Conservation (phyloP, 495 filamentous ascomycete species). For the Cercophora sp. region DNA sequence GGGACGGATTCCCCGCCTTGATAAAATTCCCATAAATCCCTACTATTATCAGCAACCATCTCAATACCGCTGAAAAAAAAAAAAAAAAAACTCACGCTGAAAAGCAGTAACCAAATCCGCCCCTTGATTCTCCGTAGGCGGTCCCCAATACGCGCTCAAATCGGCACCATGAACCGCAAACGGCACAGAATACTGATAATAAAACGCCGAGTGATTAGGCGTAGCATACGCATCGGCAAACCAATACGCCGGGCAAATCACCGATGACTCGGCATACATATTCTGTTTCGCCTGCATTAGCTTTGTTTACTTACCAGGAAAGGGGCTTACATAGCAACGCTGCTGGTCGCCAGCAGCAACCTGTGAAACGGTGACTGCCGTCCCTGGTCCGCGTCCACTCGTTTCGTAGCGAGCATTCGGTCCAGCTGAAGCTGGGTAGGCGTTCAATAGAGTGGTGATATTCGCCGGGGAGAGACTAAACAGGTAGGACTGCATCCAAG, state of each 20-base stretch:
- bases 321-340: slow-evolving; percentile 30
- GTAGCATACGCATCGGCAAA: slow-evolving; percentile 48
- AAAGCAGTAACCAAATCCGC: slow-evolving; percentile 21
- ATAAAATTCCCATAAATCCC: slow-evolving; percentile 48
- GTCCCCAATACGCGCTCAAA: slow-evolving; percentile 19
- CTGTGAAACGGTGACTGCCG: slow-evolving; percentile 44
- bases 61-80: no score
- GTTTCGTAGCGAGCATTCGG: slow-evolving; percentile 39
- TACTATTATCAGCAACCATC: no score
- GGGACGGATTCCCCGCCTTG: slow-evolving; percentile 40
- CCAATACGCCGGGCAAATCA: slow-evolving; percentile 55
- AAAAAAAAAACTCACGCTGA: no score
- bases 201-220: slow-evolving; percentile 34
- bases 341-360: slow-evolving; percentile 52
- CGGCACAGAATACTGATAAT: slow-evolving; percentile 53
- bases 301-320: not conserved
- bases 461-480: slow-evolving; percentile 42
- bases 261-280: slow-evolving; percentile 51
- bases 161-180: slow-evolving; percentile 49
- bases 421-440: slow-evolving; percentile 34
- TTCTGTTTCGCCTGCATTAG: slow-evolving; percentile 25
- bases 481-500: slow-evolving; percentile 41
- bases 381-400: slow-evolving; percentile 32
- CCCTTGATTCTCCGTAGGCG: slow-evolving; percentile 15
- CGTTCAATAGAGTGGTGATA: slow-evolving; percentile 31